Percentiles rank a stretch among this genome's conserved stretches.
phyloP scores from a whole-genome alignment of 768 basidiomycete genomes.

The Suillus subluteus region DNA sequence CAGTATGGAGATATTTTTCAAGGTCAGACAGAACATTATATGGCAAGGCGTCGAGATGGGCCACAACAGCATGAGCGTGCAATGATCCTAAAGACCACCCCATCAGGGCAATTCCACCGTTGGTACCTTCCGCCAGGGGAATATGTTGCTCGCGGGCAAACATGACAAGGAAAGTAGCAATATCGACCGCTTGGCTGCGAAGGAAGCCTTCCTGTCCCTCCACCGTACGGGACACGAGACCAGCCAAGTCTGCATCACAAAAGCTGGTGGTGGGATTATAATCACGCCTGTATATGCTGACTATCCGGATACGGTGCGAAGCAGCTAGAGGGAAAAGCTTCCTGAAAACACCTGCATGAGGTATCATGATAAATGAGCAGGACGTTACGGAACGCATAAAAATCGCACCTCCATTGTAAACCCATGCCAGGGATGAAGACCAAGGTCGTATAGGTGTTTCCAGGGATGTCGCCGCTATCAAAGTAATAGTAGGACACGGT shows the following conservation, averaged over 20 bases:
- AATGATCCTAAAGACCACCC: slow-evolving; percentile 17
- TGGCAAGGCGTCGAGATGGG: slow-evolving; percentile 13
- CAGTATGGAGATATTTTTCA: slow-evolving; percentile 11
- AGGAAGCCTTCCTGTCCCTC: slow-evolving; percentile 10
- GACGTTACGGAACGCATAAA: background rate
- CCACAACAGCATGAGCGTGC: slow-evolving; percentile 11
- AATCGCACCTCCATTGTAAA: slow-evolving; percentile 15
- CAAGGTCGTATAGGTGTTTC: slow-evolving; percentile 12
- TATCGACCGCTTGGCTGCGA: slow-evolving; percentile 11
- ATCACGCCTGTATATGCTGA: slow-evolving; percentile 31
- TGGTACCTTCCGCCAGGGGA: slow-evolving; percentile 4
- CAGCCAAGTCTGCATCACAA: slow-evolving; percentile 9
- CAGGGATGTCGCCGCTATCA: slow-evolving; percentile 3
- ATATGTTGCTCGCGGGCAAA: slow-evolving; percentile 13
- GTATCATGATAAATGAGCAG: background rate
- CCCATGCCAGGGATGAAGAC: slow-evolving; percentile 17
- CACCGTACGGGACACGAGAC: background rate
- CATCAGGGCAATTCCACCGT: slow-evolving; percentile 13
- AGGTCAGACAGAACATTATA: slow-evolving; percentile 6
- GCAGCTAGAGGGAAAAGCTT: slow-evolving; percentile 28
- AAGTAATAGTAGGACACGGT: slow-evolving; percentile 5
- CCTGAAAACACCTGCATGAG: slow-evolving; percentile 12
- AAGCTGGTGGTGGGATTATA: slow-evolving; percentile 31
- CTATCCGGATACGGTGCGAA: slow-evolving; percentile 24
- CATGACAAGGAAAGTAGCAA: slow-evolving; percentile 11